phyloP scores from a whole-genome alignment of 495 filamentous ascomycete genomes.

The Talaromyces nanjingensis region DNA sequence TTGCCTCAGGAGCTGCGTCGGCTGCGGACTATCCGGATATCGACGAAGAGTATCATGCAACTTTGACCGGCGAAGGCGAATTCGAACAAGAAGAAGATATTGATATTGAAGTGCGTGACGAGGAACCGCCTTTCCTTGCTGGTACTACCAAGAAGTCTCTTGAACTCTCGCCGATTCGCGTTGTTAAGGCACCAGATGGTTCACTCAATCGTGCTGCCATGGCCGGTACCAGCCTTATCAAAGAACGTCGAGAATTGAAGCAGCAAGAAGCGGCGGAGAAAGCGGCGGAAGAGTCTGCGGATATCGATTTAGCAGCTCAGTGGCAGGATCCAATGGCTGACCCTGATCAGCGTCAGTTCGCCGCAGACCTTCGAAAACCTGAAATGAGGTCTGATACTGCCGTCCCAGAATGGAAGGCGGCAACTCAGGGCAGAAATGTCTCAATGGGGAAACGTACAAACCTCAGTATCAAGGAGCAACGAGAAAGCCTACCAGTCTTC shows the following conservation, averaged over 20 bases:
- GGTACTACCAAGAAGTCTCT: conserved; percentile 95
- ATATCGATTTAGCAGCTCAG: conserved; percentile 81
- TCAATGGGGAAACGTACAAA: conserved; percentile 80
- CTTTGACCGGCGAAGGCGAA: conserved; percentile 73
- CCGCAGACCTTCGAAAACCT: conserved; percentile 62
- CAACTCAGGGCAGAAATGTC: conserved; percentile 72
- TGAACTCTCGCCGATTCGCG: conserved; percentile 88
- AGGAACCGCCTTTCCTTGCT: conserved; percentile 92
- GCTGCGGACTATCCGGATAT: conserved; percentile 90
- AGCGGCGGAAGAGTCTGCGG: conserved; percentile 66
- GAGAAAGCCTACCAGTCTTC: conserved; percentile 84
- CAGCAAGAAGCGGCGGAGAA: conserved; percentile 84
- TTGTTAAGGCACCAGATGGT: conserved; percentile 95
- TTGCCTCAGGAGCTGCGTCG: conserved; percentile 87
- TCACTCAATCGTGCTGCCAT: conserved; percentile 93
- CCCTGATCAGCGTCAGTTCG: conserved; percentile 78
- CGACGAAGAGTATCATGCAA: conserved; percentile 88
- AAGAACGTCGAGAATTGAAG: conserved; percentile 79
- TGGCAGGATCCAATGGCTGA: conserved; percentile 96
- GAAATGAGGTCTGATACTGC: conserved; percentile 52
- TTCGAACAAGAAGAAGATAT: conserved; percentile 96
- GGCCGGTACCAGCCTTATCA: conserved; percentile 83
- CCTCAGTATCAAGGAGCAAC: conserved; percentile 92
- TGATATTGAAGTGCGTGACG: conserved; percentile 93
- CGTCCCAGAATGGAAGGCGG: conserved; percentile 90